phyloP scores from a whole-genome alignment of 768 basidiomycete species.

The Wakefieldia striispora region DNA sequence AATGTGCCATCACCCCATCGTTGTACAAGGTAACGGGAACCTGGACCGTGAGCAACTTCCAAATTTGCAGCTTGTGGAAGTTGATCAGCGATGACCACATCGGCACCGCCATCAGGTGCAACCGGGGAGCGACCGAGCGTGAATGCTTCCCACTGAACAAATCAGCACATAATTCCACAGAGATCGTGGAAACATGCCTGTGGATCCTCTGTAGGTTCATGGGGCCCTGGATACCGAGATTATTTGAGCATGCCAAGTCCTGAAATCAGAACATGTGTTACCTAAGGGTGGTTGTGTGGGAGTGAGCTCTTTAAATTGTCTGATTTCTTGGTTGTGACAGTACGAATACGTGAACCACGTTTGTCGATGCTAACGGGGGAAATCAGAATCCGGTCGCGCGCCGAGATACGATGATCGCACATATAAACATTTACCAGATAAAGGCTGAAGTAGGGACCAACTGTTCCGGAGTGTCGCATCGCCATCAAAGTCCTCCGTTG shows the following conservation, averaged over 20 bases:
- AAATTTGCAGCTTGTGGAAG: conserved; percentile 65
- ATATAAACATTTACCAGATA: conserved; percentile 81
- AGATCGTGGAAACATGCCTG: conserved; percentile 49
- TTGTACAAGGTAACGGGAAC: conserved; percentile 89
- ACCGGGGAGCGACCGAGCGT: conserved; percentile 71
- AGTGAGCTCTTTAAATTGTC: conserved; percentile 88
- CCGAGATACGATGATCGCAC: conserved; percentile 50
- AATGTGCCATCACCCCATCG: conserved; percentile 87
- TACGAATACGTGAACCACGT: conserved; percentile 98
- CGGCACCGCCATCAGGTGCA: conserved; percentile 56
- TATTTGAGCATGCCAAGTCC: conserved; percentile 17
- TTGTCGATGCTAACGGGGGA: conserved; percentile 65
- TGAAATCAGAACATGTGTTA: conserved; percentile 33
- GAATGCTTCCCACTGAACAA: conserved; percentile 70
- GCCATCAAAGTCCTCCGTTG: conserved; percentile 52
- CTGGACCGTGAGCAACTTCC: conserved; percentile 72
- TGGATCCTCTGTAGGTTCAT: conserved; percentile 83
- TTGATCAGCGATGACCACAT: conserved; percentile 65
- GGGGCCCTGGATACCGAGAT: conserved; percentile 48
- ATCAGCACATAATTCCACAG: conserved; percentile 23
- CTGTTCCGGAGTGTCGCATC: conserved; percentile 69
- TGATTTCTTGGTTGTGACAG: conserved; percentile 92
- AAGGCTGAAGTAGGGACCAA: conserved; percentile 79
- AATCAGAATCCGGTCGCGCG: conserved; percentile 30
- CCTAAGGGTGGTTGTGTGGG: conserved; percentile 67